phyloP scores from a whole-genome alignment of 2,329 filamentous ascomycete genomes.

The Cladosporium sphaerospermum region DNA sequence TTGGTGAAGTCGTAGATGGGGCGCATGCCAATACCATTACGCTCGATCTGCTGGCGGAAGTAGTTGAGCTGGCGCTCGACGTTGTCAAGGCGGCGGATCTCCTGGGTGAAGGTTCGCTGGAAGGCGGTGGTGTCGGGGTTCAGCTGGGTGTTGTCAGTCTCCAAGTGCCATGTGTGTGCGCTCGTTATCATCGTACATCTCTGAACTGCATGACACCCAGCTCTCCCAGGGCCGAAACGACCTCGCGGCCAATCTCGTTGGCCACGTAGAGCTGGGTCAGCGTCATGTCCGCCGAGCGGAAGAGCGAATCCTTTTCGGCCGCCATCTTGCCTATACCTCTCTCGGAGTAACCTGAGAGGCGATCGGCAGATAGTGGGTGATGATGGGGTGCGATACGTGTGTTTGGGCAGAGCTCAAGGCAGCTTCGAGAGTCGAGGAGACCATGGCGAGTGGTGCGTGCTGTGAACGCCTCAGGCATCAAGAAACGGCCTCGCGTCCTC shows the following conservation, averaged over 20 bases:
- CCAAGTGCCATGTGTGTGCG: not conserved
- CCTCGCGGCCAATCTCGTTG: conserved; percentile 97
- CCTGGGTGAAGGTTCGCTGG: conserved; percentile 93
- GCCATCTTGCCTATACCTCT: conserved; percentile 42
- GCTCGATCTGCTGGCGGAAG: conserved; percentile 94
- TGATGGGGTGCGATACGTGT: not conserved
- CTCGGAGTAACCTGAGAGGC: conserved; percentile 3
- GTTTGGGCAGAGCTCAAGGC: not conserved
- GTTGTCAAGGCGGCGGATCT: conserved; percentile 95
- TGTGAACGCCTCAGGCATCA: no score
- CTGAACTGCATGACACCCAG: conserved; percentile 94
- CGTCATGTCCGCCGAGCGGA: conserved; percentile 99
- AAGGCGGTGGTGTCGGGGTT: conserved; percentile 91
- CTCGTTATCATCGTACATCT: conserved; percentile 60
- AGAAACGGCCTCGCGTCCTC: no score
- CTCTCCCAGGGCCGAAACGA: conserved; percentile 93
- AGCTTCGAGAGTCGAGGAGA: not conserved
- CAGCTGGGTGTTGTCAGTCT: conserved; percentile 52
- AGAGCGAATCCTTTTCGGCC: conserved; percentile 76
- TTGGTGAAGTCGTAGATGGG: conserved; percentile 84
- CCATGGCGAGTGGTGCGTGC: not conserved
- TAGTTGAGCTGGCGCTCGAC: conserved; percentile 95
- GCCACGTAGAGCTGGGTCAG: conserved; percentile 99
- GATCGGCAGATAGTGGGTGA: conserved; percentile 1
- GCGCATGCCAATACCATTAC: conserved; percentile 75